These are phyloP conservation scores for Zymoseptoria tritici DNA, from an alignment of 2,329 filamentous ascomycete species.

Conservation along the genomic window DNA sequence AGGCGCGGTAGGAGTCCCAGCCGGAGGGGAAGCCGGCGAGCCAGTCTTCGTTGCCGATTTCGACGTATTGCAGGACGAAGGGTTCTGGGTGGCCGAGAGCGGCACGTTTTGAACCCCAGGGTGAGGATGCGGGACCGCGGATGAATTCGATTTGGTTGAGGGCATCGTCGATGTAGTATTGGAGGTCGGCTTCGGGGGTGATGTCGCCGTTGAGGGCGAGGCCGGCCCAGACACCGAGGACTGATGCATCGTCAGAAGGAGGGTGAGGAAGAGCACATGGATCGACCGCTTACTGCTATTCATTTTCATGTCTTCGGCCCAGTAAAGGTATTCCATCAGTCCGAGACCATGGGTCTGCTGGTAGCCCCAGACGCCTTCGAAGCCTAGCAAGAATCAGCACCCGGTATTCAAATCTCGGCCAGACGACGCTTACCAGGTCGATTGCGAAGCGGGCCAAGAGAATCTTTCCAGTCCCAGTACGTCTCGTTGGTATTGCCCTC, in stretches of 20 bases:
- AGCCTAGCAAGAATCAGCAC: slow-evolving; percentile 5
- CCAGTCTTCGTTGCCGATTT: slow-evolving; percentile 62
- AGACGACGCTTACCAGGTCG: slow-evolving; percentile 32
- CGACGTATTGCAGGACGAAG: slow-evolving; percentile 53
- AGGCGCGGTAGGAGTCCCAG: slow-evolving; percentile 28
- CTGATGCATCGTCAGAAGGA: neutral
- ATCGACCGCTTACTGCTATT: neutral
- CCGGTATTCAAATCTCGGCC: too few species aligned
- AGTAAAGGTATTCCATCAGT: slow-evolving; percentile 54
- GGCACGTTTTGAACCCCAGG: slow-evolving; percentile 51
- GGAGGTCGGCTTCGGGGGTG: slow-evolving; percentile 39
- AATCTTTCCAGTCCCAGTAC: slow-evolving; percentile 47
- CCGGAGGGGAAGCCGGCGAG: slow-evolving; percentile 23
- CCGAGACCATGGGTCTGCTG: slow-evolving; percentile 55
- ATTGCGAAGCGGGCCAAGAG: slow-evolving; percentile 42
- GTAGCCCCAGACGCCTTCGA: slow-evolving; percentile 48
- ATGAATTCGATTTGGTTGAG: slow-evolving; percentile 56
- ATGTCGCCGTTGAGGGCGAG: slow-evolving; percentile 42
- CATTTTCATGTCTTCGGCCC: slow-evolving; percentile 31
- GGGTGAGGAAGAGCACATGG: neutral
- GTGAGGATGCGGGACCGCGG: slow-evolving; percentile 41
- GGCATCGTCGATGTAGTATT: slow-evolving; percentile 51
- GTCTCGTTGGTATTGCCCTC: slow-evolving; percentile 30
- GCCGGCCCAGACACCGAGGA: slow-evolving; percentile 19
- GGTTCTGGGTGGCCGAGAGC: slow-evolving; percentile 54